Evolutionary conservation across 192 early-diverging fungal genomes (phyloP).

Genomic region (Backusella circina): DNA sequence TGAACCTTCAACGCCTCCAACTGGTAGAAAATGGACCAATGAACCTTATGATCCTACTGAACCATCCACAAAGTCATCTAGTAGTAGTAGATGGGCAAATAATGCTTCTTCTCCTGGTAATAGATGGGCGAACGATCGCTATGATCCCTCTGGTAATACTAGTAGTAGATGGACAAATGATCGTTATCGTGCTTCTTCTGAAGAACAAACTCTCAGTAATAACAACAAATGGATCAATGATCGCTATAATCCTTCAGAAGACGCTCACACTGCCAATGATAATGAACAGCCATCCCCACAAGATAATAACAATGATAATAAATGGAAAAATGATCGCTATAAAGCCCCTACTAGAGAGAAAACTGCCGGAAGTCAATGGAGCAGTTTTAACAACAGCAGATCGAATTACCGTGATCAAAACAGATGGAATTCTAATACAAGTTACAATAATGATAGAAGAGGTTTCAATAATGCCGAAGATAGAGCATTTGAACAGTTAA

Average conservation of each 20-base stretch:
- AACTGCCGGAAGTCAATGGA: background rate
- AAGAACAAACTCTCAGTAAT: too few relatives aligned
- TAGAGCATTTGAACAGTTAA: background rate
- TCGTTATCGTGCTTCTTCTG: background rate
- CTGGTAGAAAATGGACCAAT: background rate
- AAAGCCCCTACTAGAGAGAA: too few relatives aligned
- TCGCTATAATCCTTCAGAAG: background rate
- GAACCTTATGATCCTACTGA: background rate
- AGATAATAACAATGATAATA: background rate
- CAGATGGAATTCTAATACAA: background rate
- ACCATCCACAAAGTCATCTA: background rate
- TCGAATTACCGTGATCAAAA: background rate
- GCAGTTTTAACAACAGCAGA: background rate
- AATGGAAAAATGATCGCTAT: background rate
- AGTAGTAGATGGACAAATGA: background rate
- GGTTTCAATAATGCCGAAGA: background rate
- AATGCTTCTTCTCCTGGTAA: background rate
- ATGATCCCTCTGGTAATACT: background rate
- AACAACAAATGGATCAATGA: background rate
- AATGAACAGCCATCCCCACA: background rate
- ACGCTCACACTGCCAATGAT: too few relatives aligned
- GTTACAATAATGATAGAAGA: background rate
- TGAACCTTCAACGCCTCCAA: background rate
- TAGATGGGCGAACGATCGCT: background rate
- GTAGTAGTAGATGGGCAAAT: too few relatives aligned